These are phyloP conservation scores for Tricholoma terreum DNA, from an alignment of 768 basidiomycete species.

Conservation along the genomic window DNA sequence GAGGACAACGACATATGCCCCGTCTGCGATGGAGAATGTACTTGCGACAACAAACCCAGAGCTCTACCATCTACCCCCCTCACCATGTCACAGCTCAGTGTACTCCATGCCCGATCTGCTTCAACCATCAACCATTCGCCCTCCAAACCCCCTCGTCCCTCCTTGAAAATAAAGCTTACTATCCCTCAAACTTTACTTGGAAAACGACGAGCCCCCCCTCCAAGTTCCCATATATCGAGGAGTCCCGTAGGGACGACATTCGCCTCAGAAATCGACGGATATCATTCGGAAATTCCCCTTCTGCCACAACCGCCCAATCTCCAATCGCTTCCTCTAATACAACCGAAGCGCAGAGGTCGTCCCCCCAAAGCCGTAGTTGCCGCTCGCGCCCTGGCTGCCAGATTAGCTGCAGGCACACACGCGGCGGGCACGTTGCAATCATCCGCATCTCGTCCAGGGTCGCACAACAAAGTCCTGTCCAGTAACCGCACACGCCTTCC, in stretches of 20 bases:
- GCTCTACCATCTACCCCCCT: constrained; percentile 25
- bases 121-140: constrained; percentile 25
- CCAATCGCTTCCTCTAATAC: constrained; percentile 12
- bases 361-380: constrained; percentile 47
- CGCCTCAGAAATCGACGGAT: constrained; percentile 38
- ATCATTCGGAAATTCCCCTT: constrained; percentile 14
- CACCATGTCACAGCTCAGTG: constrained; percentile 40
- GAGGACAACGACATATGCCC: constrained; percentile 88
- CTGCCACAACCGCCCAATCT: constrained; percentile 15
- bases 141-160: constrained; percentile 27
- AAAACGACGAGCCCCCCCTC: constrained; percentile 30
- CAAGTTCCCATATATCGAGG: constrained; percentile 26
- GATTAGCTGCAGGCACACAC: constrained; percentile 12
- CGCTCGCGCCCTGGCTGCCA: constrained; percentile 28
- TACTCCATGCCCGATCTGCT: constrained; percentile 35
- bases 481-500: constrained; percentile 21
- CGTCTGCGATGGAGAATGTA: constrained; percentile 89
- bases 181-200: constrained; percentile 55
- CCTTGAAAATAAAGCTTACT: constrained; percentile 74
- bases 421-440: constrained; percentile 17
- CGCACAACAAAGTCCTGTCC: constrained; percentile 5
- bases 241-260: constrained; percentile 33
- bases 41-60: constrained; percentile 55
- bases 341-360: constrained; percentile 52
- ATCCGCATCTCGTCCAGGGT: constrained; percentile 4